Percentiles rank a stretch among this genome's conserved stretches.
These are phyloP conservation scores for Alternaria metachromatica DNA, from an alignment of 2,329 filamentous ascomycete species.

Conservation along the genomic window DNA sequence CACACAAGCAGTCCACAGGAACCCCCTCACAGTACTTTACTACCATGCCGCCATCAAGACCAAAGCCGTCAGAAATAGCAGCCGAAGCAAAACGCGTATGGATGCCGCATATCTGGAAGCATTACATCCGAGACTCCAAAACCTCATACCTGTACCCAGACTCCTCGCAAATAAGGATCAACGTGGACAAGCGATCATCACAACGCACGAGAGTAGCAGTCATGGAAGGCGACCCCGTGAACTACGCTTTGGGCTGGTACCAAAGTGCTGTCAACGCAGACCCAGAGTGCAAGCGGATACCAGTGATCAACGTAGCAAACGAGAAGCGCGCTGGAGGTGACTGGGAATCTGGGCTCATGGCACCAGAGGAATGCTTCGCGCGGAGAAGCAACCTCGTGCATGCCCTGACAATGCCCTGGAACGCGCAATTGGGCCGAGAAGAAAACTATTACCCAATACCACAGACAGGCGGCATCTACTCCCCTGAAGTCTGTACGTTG, in stretches of 20 bases:
- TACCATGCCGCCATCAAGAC: conserved; percentile 64
- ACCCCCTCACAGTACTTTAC: conserved; percentile 2
- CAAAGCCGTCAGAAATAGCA: conserved; percentile 73
- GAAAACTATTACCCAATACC: conserved; percentile 73
- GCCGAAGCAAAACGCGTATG: conserved; percentile 74
- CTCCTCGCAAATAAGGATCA: conserved; percentile 49
- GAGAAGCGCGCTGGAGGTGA: conserved; percentile 80
- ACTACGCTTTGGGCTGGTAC: conserved; percentile 66
- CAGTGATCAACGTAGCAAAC: conserved; percentile 76
- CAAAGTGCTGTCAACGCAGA: conserved; percentile 41
- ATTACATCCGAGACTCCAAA: conserved; percentile 62
- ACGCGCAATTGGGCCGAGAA: conserved; percentile 39
- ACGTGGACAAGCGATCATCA: conserved; percentile 54
- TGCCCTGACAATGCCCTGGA: conserved; percentile 67
- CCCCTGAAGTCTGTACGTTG: conserved; percentile 67
- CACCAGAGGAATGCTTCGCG: conserved; percentile 75
- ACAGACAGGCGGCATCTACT: conserved; percentile 72
- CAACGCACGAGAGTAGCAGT: conserved; percentile 53
- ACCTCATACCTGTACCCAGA: conserved; percentile 65
- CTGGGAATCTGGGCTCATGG: conserved; percentile 72
- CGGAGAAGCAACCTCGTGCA: conserved; percentile 76
- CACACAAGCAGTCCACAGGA: conserved; percentile 4
- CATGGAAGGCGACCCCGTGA: conserved; percentile 54
- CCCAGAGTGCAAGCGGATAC: conserved; percentile 54
- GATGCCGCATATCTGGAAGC: conserved; percentile 68